These are phyloP conservation scores for Lavandula angustifolia DNA, from an alignment of 257 asterid species.

Conservation along the genomic window DNA sequence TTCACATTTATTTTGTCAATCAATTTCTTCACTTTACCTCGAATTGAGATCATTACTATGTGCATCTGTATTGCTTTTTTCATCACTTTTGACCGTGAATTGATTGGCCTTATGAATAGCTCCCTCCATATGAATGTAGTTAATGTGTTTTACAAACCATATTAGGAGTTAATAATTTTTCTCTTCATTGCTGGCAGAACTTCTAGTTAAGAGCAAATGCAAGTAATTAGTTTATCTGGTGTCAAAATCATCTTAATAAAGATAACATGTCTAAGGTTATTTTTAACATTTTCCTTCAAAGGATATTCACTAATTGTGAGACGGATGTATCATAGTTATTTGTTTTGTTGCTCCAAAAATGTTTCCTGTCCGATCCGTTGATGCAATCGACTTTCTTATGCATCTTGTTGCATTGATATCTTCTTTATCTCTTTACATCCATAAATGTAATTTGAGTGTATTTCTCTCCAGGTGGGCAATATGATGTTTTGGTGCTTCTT, in stretches of 20 bases:
- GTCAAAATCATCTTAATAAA: neutral
- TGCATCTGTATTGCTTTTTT: neutral
- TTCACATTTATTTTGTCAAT: conserved; percentile 20
- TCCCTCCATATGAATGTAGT: neutral
- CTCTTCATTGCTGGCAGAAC: neutral
- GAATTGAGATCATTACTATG: neutral
- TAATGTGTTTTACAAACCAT: neutral
- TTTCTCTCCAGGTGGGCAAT: conserved; percentile 78
- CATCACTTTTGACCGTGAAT: neutral
- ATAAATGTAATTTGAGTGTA: neutral
- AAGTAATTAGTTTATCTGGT: conserved; percentile 3
- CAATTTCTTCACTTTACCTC: conserved; percentile 5
- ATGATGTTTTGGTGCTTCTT: conserved; percentile 92
- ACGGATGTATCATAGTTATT: no score
- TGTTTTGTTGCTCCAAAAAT: no score
- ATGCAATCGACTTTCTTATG: neutral
- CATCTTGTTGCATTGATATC: neutral
- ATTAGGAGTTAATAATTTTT: neutral
- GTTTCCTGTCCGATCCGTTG: no score
- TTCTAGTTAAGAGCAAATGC: neutral
- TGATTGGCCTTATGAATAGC: neutral
- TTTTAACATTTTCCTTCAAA: neutral
- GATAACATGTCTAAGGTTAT: neutral
- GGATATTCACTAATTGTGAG: neutral
- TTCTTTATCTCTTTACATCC: neutral